Percentiles rank a stretch among this genome's conserved stretches.
phyloP scores from a whole-genome alignment of 768 basidiomycete genomes.

The Lentinula raphanica region DNA sequence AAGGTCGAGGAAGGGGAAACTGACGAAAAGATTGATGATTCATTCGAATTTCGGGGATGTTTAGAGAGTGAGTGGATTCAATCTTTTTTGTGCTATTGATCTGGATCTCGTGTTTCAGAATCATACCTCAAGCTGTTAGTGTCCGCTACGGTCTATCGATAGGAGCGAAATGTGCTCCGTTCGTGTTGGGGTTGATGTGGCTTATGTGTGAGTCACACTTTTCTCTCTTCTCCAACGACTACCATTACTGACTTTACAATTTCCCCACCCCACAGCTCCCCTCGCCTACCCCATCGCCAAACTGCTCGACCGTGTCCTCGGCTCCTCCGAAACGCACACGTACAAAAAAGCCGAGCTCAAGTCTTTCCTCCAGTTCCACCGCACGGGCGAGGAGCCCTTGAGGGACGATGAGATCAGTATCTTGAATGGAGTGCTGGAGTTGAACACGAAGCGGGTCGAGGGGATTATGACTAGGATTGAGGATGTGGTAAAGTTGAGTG shows the following conservation, averaged over 20 bases:
- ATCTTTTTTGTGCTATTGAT: too few relatives aligned
- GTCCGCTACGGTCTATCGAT: conserved; percentile 78
- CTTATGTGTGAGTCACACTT: conserved; percentile 19
- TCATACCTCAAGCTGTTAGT: conserved; percentile 69
- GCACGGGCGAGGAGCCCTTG: conserved; percentile 70
- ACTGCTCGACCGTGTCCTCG: conserved; percentile 78
- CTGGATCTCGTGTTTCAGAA: too few relatives aligned
- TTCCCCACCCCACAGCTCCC: conserved; percentile 42
- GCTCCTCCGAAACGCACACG: conserved; percentile 62
- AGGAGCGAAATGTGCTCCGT: conserved; percentile 71
- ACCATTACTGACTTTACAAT: conserved; percentile 30
- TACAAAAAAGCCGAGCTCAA: conserved; percentile 83
- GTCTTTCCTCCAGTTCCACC: conserved; percentile 76
- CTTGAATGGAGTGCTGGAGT: conserved; percentile 72
- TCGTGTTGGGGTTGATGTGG: conserved; percentile 73
- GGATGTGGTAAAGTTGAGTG: conserved; percentile 79
- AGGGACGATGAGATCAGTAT: conserved; percentile 81
- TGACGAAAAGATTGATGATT: conserved; percentile 33
- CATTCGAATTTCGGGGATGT: too few relatives aligned
- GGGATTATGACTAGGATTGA: conserved; percentile 91
- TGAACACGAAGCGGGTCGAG: conserved; percentile 71
- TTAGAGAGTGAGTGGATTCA: conserved; percentile 65
- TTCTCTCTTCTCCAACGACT: conserved; percentile 32
- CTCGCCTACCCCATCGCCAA: conserved; percentile 80
- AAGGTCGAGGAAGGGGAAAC: too few relatives aligned